These are phyloP conservation scores for Aquanectria penicillioides DNA, from an alignment of 2,329 filamentous ascomycete genomes.

Conservation along the genomic window DNA sequence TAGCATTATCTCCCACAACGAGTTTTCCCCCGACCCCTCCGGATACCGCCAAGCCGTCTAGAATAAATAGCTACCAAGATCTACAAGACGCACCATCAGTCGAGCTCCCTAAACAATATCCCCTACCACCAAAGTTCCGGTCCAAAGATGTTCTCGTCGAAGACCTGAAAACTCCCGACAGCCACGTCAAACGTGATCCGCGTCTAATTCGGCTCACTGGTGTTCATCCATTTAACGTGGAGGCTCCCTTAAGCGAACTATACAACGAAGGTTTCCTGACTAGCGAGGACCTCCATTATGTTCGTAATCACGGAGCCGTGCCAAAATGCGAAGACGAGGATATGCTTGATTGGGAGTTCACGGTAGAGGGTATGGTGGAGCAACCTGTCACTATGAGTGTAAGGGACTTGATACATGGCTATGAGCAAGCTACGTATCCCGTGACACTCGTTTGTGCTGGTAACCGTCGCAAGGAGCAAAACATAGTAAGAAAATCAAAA, in stretches of 20 bases:
- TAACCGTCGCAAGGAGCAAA: slow-evolving; percentile 93
- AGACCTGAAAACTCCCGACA: slow-evolving; percentile 85
- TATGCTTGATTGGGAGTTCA: slow-evolving; percentile 82
- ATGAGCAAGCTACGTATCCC: slow-evolving; percentile 84
- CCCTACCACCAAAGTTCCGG: slow-evolving; percentile 74
- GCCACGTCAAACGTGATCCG: slow-evolving; percentile 81
- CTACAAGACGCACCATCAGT: slow-evolving; percentile 21
- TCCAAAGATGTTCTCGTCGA: slow-evolving; percentile 73
- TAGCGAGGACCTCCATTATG: slow-evolving; percentile 88
- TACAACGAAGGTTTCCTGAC: slow-evolving; percentile 88
- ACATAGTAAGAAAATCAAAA: slow-evolving; percentile 88
- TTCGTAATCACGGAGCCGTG: slow-evolving; percentile 88
- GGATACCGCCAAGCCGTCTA: slow-evolving; percentile 50
- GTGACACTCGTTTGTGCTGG: slow-evolving; percentile 92
- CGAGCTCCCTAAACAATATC: slow-evolving; percentile 53
- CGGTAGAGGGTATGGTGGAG: slow-evolving; percentile 84
- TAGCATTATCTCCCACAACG: slow-evolving; percentile 10
- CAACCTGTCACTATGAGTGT: slow-evolving; percentile 78
- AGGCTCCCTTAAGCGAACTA: slow-evolving; percentile 81
- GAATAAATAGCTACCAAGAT: slow-evolving; percentile 46
- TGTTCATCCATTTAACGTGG: slow-evolving; percentile 90
- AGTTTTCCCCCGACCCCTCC: slow-evolving; percentile 53
- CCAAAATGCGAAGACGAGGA: slow-evolving; percentile 78
- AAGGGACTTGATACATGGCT: slow-evolving; percentile 76
- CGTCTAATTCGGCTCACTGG: slow-evolving; percentile 88